phyloP scores from a whole-genome alignment of 176 grass and related monocot species.

The Microstegium vimineum region DNA sequence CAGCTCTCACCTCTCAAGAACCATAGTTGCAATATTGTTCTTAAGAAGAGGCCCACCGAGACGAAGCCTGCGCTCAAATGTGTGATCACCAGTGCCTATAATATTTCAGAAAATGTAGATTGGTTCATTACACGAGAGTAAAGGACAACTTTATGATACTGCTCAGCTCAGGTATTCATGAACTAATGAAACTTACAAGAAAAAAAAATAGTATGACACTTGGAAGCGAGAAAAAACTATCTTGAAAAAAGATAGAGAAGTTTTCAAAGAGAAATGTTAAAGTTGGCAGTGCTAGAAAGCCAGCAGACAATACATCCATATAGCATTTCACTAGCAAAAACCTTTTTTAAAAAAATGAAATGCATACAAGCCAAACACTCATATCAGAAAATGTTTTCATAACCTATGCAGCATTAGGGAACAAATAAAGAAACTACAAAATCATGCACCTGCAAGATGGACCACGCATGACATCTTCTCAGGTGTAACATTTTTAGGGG shows the following conservation, averaged over 20 bases:
- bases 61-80: constrained; percentile 86
- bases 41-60: constrained; percentile 86
- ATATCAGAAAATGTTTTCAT: constrained; percentile 12
- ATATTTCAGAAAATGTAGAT: constrained; percentile 19
- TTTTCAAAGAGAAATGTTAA: neutral
- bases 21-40: constrained; percentile 97
- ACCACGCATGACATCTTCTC: constrained; percentile 90
- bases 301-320: neutral
- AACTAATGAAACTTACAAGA: neutral
- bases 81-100: constrained; percentile 89
- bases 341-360: neutral
- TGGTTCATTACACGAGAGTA: neutral
- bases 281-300: neutral
- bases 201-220: neutral
- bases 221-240: neutral
- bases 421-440: constrained; percentile 13
- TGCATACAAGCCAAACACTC: neutral
- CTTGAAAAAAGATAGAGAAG: neutral
- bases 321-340: neutral
- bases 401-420: neutral
- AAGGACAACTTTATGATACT: neutral
- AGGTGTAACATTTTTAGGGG: constrained; percentile 61
- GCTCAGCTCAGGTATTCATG: neutral
- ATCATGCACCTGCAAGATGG: constrained; percentile 80
- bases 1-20: constrained; percentile 91